phyloP scores from a whole-genome alignment of 2,329 filamentous ascomycete genomes.

The Metarhizium brunneum region DNA sequence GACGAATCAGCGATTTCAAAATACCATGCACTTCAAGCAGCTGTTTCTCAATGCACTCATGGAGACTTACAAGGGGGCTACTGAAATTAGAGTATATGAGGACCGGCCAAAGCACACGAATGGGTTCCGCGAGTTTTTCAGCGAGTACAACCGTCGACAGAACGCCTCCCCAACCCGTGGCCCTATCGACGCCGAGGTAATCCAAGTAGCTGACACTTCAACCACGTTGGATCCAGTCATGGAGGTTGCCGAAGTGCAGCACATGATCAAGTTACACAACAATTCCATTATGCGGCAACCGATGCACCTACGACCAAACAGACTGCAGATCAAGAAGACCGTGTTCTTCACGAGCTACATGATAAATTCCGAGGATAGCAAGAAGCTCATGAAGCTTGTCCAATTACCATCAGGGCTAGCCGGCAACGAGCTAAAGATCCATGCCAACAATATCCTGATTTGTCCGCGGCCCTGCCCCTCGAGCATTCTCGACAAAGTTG shows the following conservation, averaged over 20 bases:
- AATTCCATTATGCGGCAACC: slow-evolving; percentile 27
- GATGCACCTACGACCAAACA: slow-evolving; percentile 26
- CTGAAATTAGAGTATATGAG: slow-evolving; percentile 73
- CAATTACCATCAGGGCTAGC: slow-evolving; percentile 51
- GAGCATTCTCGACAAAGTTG: slow-evolving; percentile 70
- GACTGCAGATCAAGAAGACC: slow-evolving; percentile 70
- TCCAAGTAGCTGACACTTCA: slow-evolving; percentile 73
- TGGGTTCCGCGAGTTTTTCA: slow-evolving; percentile 78
- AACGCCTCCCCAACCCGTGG: slow-evolving; percentile 43
- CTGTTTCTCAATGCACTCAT: slow-evolving; percentile 70
- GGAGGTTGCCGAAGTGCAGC: slow-evolving; percentile 78
- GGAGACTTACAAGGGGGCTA: slow-evolving; percentile 73
- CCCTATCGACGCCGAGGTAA: slow-evolving; percentile 67
- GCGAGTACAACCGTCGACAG: slow-evolving; percentile 58
- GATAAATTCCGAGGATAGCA: slow-evolving; percentile 61
- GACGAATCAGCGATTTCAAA: slow-evolving; percentile 65
- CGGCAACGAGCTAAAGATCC: slow-evolving; percentile 65
- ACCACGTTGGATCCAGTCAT: slow-evolving; percentile 66
- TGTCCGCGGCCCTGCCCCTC: slow-evolving; percentile 65
- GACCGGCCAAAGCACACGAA: slow-evolving; percentile 61
- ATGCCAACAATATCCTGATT: slow-evolving; percentile 89
- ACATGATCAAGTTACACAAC: slow-evolving; percentile 86
- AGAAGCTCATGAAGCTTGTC: slow-evolving; percentile 62
- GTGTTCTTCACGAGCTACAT: slow-evolving; percentile 92
- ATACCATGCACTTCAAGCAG: slow-evolving; percentile 90